Percentiles rank a stretch among this genome's conserved stretches.
phyloP scores from a whole-genome alignment of 73 alveolate species.

The Diophrys sp. region DNA sequence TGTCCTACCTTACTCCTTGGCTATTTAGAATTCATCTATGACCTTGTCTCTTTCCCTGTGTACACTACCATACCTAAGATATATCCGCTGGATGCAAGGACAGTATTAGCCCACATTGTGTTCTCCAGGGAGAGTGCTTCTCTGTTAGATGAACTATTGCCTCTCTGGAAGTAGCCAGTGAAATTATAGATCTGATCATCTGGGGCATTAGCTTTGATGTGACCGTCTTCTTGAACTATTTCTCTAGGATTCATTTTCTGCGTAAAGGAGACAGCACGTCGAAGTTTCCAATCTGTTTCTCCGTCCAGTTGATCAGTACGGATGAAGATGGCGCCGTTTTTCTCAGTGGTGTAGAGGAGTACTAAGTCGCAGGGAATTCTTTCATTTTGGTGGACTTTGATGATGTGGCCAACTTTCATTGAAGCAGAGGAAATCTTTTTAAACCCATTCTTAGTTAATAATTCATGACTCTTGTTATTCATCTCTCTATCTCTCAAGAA shows the following conservation, averaged over 20 bases:
- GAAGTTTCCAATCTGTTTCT: conserved; percentile 92
- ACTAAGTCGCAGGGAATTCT: conserved; percentile 77
- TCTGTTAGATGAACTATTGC: conserved; percentile 15
- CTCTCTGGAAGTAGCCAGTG: conserved; percentile 62
- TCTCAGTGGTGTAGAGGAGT: conserved; percentile 55
- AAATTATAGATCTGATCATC: conserved; percentile 72
- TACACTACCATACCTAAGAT: conserved; percentile 78
- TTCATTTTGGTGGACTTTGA: conserved; percentile 68
- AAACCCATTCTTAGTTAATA: conserved; percentile 37
- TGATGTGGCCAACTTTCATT: conserved; percentile 82
- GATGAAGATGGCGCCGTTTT: conserved; percentile 60
- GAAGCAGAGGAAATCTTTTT: conserved; percentile 23
- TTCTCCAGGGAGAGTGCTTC: conserved; percentile 91
- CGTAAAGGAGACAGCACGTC: conserved; percentile 78
- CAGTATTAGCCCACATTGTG: conserved; percentile 94
- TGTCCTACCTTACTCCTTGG: conserved; percentile 88
- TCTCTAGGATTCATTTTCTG: conserved; percentile 62
- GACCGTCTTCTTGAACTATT: conserved; percentile 35
- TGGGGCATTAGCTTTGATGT: conserved; percentile 74
- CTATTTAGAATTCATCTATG: conserved; percentile 80
- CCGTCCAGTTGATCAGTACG: conserved; percentile 83
- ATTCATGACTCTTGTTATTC: conserved; percentile 62
- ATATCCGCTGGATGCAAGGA: conserved; percentile 80
- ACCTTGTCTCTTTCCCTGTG: conserved; percentile 95
- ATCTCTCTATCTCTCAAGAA: conserved; percentile 81